Percentiles rank a stretch among this genome's conserved stretches.
These are phyloP conservation scores for Lepidium aucheri DNA, from an alignment of 345 rosid species.

Conservation along the genomic window DNA sequence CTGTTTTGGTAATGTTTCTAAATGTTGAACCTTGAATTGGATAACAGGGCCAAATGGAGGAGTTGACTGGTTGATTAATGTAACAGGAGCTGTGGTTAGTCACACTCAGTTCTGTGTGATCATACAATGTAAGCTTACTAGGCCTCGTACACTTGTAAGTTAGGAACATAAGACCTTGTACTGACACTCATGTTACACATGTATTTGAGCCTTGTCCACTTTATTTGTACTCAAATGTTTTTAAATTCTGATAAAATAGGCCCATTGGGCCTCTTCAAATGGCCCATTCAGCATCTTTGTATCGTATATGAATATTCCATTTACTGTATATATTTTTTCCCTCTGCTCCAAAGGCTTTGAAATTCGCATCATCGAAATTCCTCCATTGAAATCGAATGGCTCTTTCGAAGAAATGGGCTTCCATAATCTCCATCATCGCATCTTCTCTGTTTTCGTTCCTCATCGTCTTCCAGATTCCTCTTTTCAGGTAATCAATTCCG, in stretches of 20 bases:
- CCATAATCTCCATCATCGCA: conserved; percentile 43
- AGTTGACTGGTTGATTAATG: conserved; percentile 56
- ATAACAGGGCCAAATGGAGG: conserved; percentile 89
- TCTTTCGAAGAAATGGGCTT: conserved; percentile 56
- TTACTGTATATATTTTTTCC: not conserved
- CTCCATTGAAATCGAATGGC: conserved; percentile 23
- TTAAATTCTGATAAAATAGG: no score
- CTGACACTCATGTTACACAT: not conserved
- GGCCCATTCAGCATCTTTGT: no score
- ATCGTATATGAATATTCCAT: no score
- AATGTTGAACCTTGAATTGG: not conserved
- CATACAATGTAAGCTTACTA: not conserved
- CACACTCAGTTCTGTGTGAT: not conserved
- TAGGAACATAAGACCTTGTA: conserved; percentile 9
- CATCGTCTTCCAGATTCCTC: conserved; percentile 73
- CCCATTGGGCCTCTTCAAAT: no score
- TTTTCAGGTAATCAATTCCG: conserved; percentile 54
- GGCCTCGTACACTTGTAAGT: conserved; percentile 14
- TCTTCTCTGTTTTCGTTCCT: conserved; percentile 34
- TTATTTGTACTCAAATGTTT: no score
- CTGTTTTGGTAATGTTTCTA: not conserved
- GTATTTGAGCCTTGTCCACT: no score
- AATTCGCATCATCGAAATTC: not conserved
- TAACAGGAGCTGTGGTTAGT: not conserved
- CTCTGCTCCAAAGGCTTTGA: conserved; percentile 15